Conservation (phyloP, 2,329 filamentous ascomycete genomes). For the Microdochium nivale region DNA sequence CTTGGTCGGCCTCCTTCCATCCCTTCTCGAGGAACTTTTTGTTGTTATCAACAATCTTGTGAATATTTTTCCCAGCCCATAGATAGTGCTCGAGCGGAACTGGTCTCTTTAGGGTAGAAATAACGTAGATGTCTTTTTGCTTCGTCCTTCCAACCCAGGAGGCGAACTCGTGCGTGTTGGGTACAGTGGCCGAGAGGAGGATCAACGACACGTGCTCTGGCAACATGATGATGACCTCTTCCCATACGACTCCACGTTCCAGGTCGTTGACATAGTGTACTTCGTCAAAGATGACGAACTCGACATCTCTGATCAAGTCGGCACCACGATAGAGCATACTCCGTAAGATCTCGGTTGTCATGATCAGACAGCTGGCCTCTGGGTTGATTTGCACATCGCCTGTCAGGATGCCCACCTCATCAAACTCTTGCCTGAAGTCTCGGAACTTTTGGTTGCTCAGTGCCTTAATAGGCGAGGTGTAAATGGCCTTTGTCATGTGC, state of each 20-base stretch:
- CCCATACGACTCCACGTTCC: constrained; percentile 96
- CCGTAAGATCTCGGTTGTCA: constrained; percentile 96
- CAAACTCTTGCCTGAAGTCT: constrained; percentile 83
- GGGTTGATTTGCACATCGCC: constrained; percentile 97
- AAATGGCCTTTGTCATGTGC: constrained; percentile 99
- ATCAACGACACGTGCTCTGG: constrained; percentile 96
- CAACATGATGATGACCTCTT: constrained; percentile 99
- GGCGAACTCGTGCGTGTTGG: constrained; percentile 95
- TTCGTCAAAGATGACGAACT: constrained; percentile 98
- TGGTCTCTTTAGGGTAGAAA: constrained; percentile 90
- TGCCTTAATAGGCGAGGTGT: constrained; percentile 97
- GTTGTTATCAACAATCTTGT: constrained; percentile 90
- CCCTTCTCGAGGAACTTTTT: constrained; percentile 88
- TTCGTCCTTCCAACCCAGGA: constrained; percentile 98
- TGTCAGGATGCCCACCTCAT: constrained; percentile 93
- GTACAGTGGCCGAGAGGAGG: constrained; percentile 88
- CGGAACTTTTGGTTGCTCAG: constrained; percentile 98
- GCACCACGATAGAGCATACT: constrained; percentile 98
- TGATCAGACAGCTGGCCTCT: constrained; percentile 95
- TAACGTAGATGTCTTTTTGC: constrained; percentile 98
- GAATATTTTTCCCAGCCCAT: constrained; percentile 86
- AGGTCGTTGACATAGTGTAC: constrained; percentile 98
- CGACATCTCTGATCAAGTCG: constrained; percentile 91
- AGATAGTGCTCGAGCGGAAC: constrained; percentile 94
- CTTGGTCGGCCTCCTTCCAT: constrained; percentile 88